A percentile compares a stretch with the other conserved stretches of the same genome.
phyloP scores from a whole-genome alignment of 2,329 filamentous ascomycete species.

The Alternaria hordeiaustralica region DNA sequence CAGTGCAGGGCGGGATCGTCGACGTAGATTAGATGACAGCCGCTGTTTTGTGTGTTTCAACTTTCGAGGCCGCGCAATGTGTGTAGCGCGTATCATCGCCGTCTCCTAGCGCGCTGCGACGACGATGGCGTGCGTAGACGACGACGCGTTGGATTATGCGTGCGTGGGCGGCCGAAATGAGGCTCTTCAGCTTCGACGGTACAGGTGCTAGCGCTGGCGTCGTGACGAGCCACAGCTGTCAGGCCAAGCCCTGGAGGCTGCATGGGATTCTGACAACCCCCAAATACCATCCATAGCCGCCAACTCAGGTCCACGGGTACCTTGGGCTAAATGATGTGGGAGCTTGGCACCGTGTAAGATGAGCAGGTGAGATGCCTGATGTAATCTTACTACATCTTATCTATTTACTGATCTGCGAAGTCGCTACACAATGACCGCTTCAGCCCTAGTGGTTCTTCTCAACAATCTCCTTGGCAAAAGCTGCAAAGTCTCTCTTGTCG shows the following conservation, averaged over 20 bases:
- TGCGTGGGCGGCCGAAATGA: background rate
- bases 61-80: slow-evolving; percentile 13
- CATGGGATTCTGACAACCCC: background rate
- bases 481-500: slow-evolving; percentile 72
- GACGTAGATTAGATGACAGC: slow-evolving; percentile 7
- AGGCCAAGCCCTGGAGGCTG: background rate
- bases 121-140: background rate
- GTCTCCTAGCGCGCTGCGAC: background rate
- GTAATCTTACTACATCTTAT: slow-evolving; percentile 13
- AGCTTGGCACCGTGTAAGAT: background rate
- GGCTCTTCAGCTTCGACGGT: background rate
- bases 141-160: slow-evolving; percentile 8
- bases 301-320: background rate
- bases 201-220: background rate
- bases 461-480: slow-evolving; percentile 68
- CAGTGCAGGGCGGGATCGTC: slow-evolving; percentile 6
- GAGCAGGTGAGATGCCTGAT: slow-evolving; percentile 4
- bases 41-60: slow-evolving; percentile 7
- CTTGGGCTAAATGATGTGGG: background rate
- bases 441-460: slow-evolving; percentile 52
- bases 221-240: slow-evolving; percentile 1
- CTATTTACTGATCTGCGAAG: background rate
- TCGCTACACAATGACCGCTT: background rate
- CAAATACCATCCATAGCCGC: background rate
- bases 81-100: background rate